phyloP scores from a whole-genome alignment of 495 filamentous ascomycete species.

The Filosporella fistucella region DNA sequence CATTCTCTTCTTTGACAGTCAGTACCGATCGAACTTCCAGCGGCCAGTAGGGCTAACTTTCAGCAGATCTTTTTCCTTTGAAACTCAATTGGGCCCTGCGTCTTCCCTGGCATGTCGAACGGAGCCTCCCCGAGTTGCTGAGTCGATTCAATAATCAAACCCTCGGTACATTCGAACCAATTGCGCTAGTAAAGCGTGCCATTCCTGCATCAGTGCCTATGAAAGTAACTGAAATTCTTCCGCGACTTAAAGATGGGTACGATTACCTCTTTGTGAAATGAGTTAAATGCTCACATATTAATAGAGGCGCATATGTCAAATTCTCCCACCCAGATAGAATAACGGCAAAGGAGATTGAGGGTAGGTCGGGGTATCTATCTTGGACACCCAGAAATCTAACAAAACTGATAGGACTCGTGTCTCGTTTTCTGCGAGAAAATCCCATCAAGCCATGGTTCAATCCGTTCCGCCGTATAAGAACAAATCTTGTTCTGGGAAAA shows the following conservation, averaged over 20 bases:
- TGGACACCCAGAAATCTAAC: too few species aligned
- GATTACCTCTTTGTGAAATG: neutral
- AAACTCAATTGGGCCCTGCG: slow-evolving; percentile 64
- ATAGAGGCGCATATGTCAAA: slow-evolving; percentile 79
- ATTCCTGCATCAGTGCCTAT: slow-evolving; percentile 56
- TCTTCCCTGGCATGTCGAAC: slow-evolving; percentile 49
- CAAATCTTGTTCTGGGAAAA: slow-evolving; percentile 68
- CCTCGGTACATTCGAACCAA: slow-evolving; percentile 56
- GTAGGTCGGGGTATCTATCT: too few species aligned
- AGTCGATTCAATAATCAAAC: slow-evolving; percentile 57
- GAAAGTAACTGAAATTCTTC: slow-evolving; percentile 71
- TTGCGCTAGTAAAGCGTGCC: slow-evolving; percentile 55
- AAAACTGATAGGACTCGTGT: too few species aligned
- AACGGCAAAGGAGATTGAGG: slow-evolving; percentile 55
- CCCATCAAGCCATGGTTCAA: slow-evolving; percentile 85
- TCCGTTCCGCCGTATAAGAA: slow-evolving; percentile 66
- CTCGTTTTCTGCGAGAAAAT: slow-evolving; percentile 54
- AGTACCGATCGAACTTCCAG: slow-evolving; percentile 21
- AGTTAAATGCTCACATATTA: slow-evolving; percentile 1
- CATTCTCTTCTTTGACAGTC: slow-evolving; percentile 88
- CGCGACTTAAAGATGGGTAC: slow-evolving; percentile 76
- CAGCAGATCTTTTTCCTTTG: slow-evolving; percentile 76
- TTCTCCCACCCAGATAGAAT: slow-evolving; percentile 57
- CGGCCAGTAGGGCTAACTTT: neutral
- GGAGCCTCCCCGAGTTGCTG: slow-evolving; percentile 55